Conservation (phyloP, 768 basidiomycete genomes). For the Suillus sp. region DNA sequence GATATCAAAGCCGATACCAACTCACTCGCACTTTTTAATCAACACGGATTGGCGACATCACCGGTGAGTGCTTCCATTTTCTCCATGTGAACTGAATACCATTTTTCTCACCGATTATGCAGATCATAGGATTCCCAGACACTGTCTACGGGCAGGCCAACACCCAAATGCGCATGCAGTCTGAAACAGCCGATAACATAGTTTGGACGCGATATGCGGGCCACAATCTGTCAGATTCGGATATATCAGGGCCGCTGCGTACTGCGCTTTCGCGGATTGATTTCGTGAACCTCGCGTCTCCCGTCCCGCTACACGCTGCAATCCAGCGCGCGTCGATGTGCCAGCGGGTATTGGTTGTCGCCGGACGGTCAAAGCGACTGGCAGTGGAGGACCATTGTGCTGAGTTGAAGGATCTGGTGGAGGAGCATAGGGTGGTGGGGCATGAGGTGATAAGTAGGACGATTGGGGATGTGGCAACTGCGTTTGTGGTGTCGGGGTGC, state of each 20-base stretch:
- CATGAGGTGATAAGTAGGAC: conserved; percentile 62
- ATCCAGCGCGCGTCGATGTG: conserved; percentile 35
- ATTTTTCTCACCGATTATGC: not conserved
- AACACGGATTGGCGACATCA: conserved; percentile 44
- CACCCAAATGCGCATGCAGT: conserved; percentile 69
- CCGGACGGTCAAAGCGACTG: conserved; percentile 75
- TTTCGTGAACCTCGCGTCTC: conserved; percentile 59
- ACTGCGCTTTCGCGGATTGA: conserved; percentile 56
- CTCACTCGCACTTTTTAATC: not conserved
- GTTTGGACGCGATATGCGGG: conserved; percentile 66
- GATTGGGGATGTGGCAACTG: conserved; percentile 85
- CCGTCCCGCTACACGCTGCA: conserved; percentile 61
- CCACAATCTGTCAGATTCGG: not conserved
- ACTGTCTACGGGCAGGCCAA: conserved; percentile 68
- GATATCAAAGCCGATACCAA: conserved; percentile 32
- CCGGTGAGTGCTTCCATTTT: conserved; percentile 41
- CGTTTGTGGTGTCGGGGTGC: conserved; percentile 63
- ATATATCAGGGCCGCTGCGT: conserved; percentile 18
- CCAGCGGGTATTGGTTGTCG: conserved; percentile 58
- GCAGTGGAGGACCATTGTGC: conserved; percentile 68
- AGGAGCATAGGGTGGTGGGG: conserved; percentile 35
- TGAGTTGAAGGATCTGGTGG: conserved; percentile 70
- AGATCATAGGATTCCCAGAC: conserved; percentile 54
- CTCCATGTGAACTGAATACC: not conserved
- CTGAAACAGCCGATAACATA: conserved; percentile 83